These are phyloP conservation scores for Capsella bursapastoris DNA, from an alignment of 345 rosid species.

Conservation along the genomic window DNA sequence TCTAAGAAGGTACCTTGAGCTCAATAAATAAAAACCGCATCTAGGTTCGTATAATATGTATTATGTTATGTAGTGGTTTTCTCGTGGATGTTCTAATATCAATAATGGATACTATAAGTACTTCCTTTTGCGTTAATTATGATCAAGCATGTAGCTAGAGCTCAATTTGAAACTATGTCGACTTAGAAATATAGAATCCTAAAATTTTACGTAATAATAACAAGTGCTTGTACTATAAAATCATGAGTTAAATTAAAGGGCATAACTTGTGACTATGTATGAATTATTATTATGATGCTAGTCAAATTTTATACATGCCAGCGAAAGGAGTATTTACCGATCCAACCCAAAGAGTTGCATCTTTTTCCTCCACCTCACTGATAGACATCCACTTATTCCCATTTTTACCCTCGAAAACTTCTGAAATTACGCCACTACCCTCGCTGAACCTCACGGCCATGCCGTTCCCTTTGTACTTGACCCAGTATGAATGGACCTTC, in stretches of 20 bases:
- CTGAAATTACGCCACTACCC: slow-evolving; percentile 56
- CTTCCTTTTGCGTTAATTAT: neutral
- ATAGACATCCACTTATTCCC: slow-evolving; percentile 51
- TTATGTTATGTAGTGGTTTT: slow-evolving; percentile 9
- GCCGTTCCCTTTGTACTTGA: slow-evolving; percentile 55
- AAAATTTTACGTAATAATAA: neutral
- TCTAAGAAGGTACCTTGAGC: slow-evolving; percentile 4
- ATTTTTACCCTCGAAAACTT: slow-evolving; percentile 47
- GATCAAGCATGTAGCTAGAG: neutral
- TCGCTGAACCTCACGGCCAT: slow-evolving; percentile 69
- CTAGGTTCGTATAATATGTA: slow-evolving; percentile 3
- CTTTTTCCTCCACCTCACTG: slow-evolving; percentile 66
- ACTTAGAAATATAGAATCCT: neutral
- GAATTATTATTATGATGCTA: neutral
- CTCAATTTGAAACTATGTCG: neutral
- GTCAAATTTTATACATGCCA: slow-evolving; percentile 43
- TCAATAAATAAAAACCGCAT: slow-evolving; percentile 17
- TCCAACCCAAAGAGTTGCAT: slow-evolving; percentile 70
- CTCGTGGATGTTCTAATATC: slow-evolving; percentile 8
- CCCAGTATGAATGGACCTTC: slow-evolving; percentile 47
- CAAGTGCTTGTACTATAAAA: neutral
- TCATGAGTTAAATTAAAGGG: neutral
- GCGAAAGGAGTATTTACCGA: slow-evolving; percentile 58
- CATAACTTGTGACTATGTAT: neutral
- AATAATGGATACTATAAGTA: neutral